These are phyloP conservation scores for Ogataea corticis DNA, from an alignment of 805 yeast genomes.

Conservation along the genomic window DNA sequence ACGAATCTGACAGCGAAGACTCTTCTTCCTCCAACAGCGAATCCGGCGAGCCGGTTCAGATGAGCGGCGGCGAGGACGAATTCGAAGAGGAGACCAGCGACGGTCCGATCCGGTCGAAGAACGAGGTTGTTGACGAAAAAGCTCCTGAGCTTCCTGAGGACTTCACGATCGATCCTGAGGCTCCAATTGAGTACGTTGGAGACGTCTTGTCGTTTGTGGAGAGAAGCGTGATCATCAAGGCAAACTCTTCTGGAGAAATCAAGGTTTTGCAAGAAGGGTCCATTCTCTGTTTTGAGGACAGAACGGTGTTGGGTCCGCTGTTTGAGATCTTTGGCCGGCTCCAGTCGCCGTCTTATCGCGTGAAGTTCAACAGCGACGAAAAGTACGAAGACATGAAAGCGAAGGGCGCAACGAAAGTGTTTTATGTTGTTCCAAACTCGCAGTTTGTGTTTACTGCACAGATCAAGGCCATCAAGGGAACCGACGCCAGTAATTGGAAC, in stretches of 20 bases:
- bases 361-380: constrained; percentile 58
- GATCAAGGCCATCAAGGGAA: constrained; percentile 72
- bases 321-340: constrained; percentile 90
- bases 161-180: constrained; percentile 55
- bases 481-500: constrained; percentile 92
- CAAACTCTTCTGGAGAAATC: constrained; percentile 78
- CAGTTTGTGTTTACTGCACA: constrained; percentile 75
- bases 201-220: constrained; percentile 68
- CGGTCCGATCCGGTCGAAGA: constrained; percentile 76
- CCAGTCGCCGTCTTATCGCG: constrained; percentile 77
- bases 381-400: constrained; percentile 48
- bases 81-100: constrained; percentile 42
- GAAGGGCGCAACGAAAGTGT: constrained; percentile 58
- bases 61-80: constrained; percentile 29
- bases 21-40: constrained; percentile 23
- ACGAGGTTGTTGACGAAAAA: constrained; percentile 70
- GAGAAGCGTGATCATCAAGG: constrained; percentile 67
- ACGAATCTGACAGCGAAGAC: constrained; percentile 22
- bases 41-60: constrained; percentile 21
- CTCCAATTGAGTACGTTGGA: constrained; percentile 75
- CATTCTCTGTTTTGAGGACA: constrained; percentile 73
- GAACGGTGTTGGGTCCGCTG: constrained; percentile 69
- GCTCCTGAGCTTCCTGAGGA: constrained; percentile 70
- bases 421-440: constrained; percentile 78
- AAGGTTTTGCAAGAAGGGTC: constrained; percentile 80